Base-by-base conservation (phyloP, 2,329 filamentous ascomycete species). In the Tolypocladium tropicale region DNA sequence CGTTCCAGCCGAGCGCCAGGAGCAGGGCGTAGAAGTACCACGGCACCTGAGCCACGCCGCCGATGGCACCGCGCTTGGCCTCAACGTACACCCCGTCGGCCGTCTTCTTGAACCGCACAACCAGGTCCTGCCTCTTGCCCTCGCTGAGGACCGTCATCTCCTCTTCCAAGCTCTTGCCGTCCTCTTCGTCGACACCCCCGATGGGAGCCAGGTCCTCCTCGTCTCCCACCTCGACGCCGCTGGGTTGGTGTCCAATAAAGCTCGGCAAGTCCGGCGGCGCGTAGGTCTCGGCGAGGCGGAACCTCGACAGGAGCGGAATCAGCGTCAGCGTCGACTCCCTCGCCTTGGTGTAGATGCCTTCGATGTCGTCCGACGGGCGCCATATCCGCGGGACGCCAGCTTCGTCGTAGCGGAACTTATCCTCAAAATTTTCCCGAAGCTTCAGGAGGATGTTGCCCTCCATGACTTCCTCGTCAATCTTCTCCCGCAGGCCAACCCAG, bases 351-450 rank as follows among this genome's bases (percentile, higher is more conserved):
- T 97, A 99, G 46, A 95, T 78, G 50, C 93, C 92, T 75, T 99
- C 94, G 59, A 99, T 99, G 67, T 99, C 94, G 68, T 99, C 94
- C 2, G 87, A 92, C 1, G 94, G 94, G 28, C 92, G 85, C 94
- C 94, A 99, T 72, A 99, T 96, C 58, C 94, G 83, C 6, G 94
- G 94, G 5, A 99, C 94, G 30, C 94, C 94, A 7, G 85, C 85
- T 58, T 96, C 92, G 65, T 99, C 94, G 66, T 99, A 99, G 61
- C 94, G 87, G 81, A 99, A 99, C 73, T 96, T 96, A 76, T 99
- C 94, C 73, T 99, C 94, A 63, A 99, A 99, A 75, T 96, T 97
- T 72, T 99, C 94, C 37, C 94, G 85, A 53, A 99, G 82, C 77
- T 99, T 99, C 63, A 97, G 79, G 36, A 97, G 77, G 55, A 99